These are phyloP conservation scores for Moniliophthora roreri DNA, from an alignment of 1,284 basidiomycete genomes.

Conservation along the genomic window DNA sequence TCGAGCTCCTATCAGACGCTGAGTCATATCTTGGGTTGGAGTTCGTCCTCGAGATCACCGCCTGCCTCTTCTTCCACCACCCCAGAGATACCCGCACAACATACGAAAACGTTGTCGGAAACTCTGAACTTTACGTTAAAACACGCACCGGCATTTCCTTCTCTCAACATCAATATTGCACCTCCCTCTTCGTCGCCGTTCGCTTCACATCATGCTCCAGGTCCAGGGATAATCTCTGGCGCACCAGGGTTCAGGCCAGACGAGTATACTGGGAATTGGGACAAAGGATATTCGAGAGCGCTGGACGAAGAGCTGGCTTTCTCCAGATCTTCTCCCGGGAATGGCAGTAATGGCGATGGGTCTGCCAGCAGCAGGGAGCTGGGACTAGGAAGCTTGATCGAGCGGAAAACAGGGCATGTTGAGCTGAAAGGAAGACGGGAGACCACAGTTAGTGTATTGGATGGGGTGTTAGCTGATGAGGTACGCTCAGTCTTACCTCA, in stretches of 20 bases:
- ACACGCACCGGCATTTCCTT: conserved; percentile 32
- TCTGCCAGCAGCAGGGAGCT: not conserved
- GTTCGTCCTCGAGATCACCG: conserved; percentile 20
- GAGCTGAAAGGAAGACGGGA: conserved; percentile 52
- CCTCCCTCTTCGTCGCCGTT: conserved; percentile 45
- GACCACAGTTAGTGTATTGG: conserved; percentile 57
- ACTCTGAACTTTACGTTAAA: conserved; percentile 2
- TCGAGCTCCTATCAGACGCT: conserved; percentile 34
- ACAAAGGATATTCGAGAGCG: conserved; percentile 48
- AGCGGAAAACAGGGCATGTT: conserved; percentile 45
- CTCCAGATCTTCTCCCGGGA: conserved; percentile 2
- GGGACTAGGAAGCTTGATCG: conserved; percentile 37
- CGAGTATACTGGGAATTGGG: conserved; percentile 43
- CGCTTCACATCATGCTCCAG: conserved; percentile 46
- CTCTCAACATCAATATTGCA: conserved; percentile 18
- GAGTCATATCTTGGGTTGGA: conserved; percentile 37
- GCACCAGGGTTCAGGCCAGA: conserved; percentile 79
- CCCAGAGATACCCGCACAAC: conserved; percentile 20
- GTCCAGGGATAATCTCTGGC: conserved; percentile 56
- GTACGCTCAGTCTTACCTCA: conserved; percentile 38
- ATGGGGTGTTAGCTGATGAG: conserved; percentile 52
- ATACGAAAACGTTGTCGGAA: conserved; percentile 7
- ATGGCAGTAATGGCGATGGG: not conserved
- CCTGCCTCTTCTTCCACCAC: conserved; percentile 12
- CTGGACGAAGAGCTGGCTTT: conserved; percentile 28